These are phyloP conservation scores for Verticillium klebahnii DNA, from an alignment of 2,329 filamentous ascomycete genomes.

Conservation along the genomic window DNA sequence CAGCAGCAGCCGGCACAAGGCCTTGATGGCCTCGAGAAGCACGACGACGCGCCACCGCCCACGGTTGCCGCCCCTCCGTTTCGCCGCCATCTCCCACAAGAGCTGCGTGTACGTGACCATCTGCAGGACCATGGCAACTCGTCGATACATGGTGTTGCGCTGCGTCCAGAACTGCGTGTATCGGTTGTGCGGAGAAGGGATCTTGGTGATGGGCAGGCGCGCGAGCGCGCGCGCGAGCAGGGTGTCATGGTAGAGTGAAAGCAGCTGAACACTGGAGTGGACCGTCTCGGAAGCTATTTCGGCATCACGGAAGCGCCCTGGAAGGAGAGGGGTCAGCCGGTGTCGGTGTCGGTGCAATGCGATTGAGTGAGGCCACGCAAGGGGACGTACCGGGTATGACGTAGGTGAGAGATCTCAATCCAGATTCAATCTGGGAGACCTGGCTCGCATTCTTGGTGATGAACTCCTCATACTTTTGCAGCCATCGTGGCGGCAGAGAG, in stretches of 20 bases:
- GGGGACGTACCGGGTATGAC: constrained; percentile 73
- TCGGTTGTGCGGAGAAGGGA: constrained; percentile 54
- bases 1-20: constrained; percentile 74
- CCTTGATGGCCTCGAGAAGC: constrained; percentile 80
- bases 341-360: neutral
- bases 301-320: constrained; percentile 81
- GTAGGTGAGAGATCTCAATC: constrained; percentile 87
- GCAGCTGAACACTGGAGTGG: constrained; percentile 81
- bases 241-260: constrained; percentile 89
- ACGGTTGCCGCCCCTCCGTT: constrained; percentile 74
- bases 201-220: constrained; percentile 47
- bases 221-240: constrained; percentile 67
- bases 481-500: constrained; percentile 59
- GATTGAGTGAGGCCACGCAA: neutral
- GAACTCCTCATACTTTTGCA: constrained; percentile 77
- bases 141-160: constrained; percentile 66
- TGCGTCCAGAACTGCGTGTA: constrained; percentile 65
- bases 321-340: neutral
- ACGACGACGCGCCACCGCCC: constrained; percentile 84
- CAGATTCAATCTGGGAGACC: constrained; percentile 92
- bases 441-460: constrained; percentile 93
- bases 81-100: constrained; percentile 95
- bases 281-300: constrained; percentile 92
- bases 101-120: constrained; percentile 93
- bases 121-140: constrained; percentile 77